Base-by-base conservation (phyloP, 2,329 filamentous ascomycete species). In the Aspergillus sp. region DNA sequence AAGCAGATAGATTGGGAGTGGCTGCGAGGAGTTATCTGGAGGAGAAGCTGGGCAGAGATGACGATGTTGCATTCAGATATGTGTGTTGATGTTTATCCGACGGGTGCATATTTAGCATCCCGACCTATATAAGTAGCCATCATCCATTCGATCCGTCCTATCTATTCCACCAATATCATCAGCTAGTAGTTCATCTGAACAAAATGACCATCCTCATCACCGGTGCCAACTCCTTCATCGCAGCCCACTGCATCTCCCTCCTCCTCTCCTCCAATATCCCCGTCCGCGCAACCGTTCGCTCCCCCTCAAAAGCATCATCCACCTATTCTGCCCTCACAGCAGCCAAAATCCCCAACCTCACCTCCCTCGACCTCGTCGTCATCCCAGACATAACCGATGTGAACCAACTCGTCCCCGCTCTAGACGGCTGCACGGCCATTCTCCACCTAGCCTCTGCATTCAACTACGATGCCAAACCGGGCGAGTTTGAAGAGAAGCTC, bases 401-500 rank as follows among this genome's bases (percentile, higher is more conserved):
- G 4, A 13, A 44, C 5, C 35, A 33, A 8, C 43, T 50, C 13
- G 27, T 41, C 5, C 41, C 44, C 2, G 42, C 39, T 8, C 28
- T 54, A 2, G 26, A 44, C 2, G 49, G 39, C 12, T 57, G 54
- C 27, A 43, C 53, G 34, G 45, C 49, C 7, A 42, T 56, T 11
- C 40, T 62, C 10, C 59, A 63, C 39, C 44, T 63, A 5, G 60
- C 60, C 2, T 57, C 57, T 34, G 58, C 61, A 3, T 62, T 64
- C 11, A 61, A 31, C 13, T 63, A 61, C 33, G 48, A 60, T 30
- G 54, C 54, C 0, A 29, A 5, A 0, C 53, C 53, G 0, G 51
- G 49, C 0, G 52, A 63, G 27, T 61, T 61, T 39, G 59, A 63
- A 37, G 50, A 55, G 35, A 57, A 60, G 26, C 46, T 63, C 6